Evolutionary conservation across 2,329 filamentous ascomycete genomes (phyloP), one percentile per base, ranked within the genome.

Genomic region (Stachybotrys chartarum): DNA sequence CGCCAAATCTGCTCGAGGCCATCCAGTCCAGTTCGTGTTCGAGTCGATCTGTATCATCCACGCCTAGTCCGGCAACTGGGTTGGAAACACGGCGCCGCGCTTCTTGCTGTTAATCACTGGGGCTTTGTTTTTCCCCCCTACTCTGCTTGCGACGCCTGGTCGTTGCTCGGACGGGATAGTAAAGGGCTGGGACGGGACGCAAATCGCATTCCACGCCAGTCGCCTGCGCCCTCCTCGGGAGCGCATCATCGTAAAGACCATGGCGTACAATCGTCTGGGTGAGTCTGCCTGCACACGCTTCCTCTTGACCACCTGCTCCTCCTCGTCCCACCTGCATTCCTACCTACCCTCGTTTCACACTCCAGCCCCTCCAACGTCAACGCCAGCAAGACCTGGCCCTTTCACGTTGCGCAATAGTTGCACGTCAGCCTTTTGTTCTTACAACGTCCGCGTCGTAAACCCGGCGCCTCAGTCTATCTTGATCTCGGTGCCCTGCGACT

Each of bases 241-340:
- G 63, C 63, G 63, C 63, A 59, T 58, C 57, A 57, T 60, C 60
- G 54, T 42, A 59, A 58, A 63, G 54, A 73, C 69, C 73, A 88
- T 89, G 85, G 82, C 84, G 69, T 90, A 90, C 76, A 88, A 89
- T 77, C 84, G 85, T 64, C 72, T 90, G 78, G 84, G 86, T 83
- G 79, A 76, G 83, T 83, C 8, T 24, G 24, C 24, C 30, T 16
- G 17, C 58, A 58, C 60, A 57, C 52, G 54, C 50, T 64, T 60
- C 61, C 63, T 58, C 59, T 44, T 59, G n/a, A 48, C 46, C 42
- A 31, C 18, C 50, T 16, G 47, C 48, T 30, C 11, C 50, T 51
- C 49, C 47, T 50, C 31, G 32, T 18, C 50, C 50, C 46, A 31
- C 45, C 32, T 47, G 45, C 59, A 57, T 55, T 53, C 50, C 55